Percentiles rank a stretch among this genome's conserved stretches.
phyloP scores from a whole-genome alignment of 345 rosid species.

The Heritiera littoralis region DNA sequence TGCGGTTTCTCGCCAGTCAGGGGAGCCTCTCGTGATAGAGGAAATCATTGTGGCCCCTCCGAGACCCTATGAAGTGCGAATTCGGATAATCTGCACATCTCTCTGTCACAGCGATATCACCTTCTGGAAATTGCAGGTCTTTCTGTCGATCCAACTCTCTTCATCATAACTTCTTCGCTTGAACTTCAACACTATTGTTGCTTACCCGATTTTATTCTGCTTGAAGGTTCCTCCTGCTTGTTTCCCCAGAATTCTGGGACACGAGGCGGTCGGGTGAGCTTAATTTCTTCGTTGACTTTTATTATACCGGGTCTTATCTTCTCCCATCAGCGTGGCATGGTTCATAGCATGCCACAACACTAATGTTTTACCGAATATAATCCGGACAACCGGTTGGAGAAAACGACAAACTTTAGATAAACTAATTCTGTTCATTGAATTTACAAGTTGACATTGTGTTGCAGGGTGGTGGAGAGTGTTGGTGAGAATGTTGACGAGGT shows the following conservation, averaged over 20 bases:
- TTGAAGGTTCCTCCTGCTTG: conserved; percentile 67
- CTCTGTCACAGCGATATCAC: conserved; percentile 21
- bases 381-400: too few species aligned
- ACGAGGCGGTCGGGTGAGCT: conserved; percentile 86
- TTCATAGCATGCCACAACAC: too few species aligned
- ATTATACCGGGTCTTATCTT: not conserved
- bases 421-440: not conserved
- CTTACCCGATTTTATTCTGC: not conserved
- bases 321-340: too few species aligned
- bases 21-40: conserved; percentile 76
- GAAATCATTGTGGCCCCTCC: conserved; percentile 82
- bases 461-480: conserved; percentile 80
- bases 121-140: too few species aligned
- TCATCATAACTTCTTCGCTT: not conserved
- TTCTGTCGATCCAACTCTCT: not conserved
- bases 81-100: conserved; percentile 71
- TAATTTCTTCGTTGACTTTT: not conserved
- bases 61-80: conserved; percentile 65
- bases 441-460: not conserved
- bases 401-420: too few species aligned
- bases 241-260: conserved; percentile 83
- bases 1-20: conserved; percentile 65
- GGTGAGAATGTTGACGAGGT: conserved; percentile 71
- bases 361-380: too few species aligned
- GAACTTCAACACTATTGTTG: not conserved